Conservation (phyloP, 2,329 filamentous ascomycete genomes). For the Fusarium sulawesiense region DNA sequence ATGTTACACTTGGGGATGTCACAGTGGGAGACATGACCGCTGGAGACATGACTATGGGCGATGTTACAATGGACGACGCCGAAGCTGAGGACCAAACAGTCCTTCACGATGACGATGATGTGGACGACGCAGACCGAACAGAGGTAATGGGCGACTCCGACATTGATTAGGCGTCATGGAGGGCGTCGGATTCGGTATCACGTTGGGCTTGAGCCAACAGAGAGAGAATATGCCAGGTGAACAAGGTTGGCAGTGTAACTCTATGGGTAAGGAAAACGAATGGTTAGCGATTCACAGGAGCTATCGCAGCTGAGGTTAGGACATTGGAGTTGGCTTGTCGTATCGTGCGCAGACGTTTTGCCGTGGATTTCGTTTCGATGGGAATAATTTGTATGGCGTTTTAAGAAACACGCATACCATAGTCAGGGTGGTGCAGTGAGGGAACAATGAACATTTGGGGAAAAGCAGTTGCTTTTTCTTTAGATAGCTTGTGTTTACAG, state of each 20-base stretch:
- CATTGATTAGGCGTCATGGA: conserved; percentile 41
- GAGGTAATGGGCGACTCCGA: conserved; percentile 54
- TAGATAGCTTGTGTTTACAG: not conserved
- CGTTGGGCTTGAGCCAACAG: not conserved
- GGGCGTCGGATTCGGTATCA: not conserved
- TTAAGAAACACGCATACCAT: conserved; percentile 18
- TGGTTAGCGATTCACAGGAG: conserved; percentile 31
- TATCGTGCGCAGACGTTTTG: conserved; percentile 6
- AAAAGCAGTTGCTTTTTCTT: conserved; percentile 7
- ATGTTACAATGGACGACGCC: conserved; percentile 64
- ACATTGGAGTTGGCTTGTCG: conserved; percentile 30
- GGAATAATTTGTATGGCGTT: conserved; percentile 35
- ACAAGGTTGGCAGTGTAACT: conserved; percentile 14
- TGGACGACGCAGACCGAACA: conserved; percentile 56
- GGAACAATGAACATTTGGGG: conserved; percentile 12
- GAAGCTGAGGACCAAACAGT: conserved; percentile 61
- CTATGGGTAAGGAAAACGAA: conserved; percentile 22
- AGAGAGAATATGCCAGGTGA: not conserved
- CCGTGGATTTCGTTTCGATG: conserved; percentile 11
- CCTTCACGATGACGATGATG: conserved; percentile 58
- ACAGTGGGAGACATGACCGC: conserved; percentile 49
- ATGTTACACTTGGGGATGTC: conserved; percentile 57
- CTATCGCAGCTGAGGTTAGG: conserved; percentile 18
- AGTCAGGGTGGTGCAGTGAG: conserved; percentile 20
- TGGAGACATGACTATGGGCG: conserved; percentile 48